Conservation (phyloP, 2,329 filamentous ascomycete genomes). For the Sordariomycetes sp. region DNA sequence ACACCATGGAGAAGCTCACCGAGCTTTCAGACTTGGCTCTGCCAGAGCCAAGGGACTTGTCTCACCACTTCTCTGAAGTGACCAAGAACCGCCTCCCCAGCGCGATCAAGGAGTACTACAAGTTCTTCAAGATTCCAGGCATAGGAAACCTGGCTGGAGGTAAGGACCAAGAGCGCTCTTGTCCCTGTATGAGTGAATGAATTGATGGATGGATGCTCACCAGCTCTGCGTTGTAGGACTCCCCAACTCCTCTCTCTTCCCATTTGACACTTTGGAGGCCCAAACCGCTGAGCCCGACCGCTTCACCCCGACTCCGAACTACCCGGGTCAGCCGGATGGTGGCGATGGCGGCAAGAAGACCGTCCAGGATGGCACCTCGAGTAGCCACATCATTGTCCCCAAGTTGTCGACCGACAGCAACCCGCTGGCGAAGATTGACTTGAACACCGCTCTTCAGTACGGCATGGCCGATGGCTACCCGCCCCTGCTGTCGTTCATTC, state of each 20-base stretch:
- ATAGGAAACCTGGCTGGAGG: slow-evolving; percentile 53
- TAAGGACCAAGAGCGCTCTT: slow-evolving; percentile 20
- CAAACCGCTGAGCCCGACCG: slow-evolving; percentile 64
- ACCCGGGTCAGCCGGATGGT: slow-evolving; percentile 24
- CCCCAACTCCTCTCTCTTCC: slow-evolving; percentile 73
- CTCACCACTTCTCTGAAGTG: slow-evolving; percentile 64
- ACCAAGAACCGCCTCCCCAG: slow-evolving; percentile 56
- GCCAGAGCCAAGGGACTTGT: slow-evolving; percentile 55
- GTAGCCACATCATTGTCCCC: slow-evolving; percentile 57
- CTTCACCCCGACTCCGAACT: slow-evolving; percentile 61
- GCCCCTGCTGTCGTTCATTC: slow-evolving; percentile 65
- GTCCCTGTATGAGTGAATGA: too few species aligned
- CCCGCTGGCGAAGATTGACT: slow-evolving; percentile 61
- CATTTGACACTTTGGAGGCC: slow-evolving; percentile 83
- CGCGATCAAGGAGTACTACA: slow-evolving; percentile 72
- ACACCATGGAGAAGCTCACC: neutral
- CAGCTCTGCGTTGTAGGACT: slow-evolving; percentile 42
- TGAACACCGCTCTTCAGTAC: slow-evolving; percentile 78
- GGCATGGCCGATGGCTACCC: slow-evolving; percentile 75
- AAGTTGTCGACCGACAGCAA: slow-evolving; percentile 50
- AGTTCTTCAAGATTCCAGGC: slow-evolving; percentile 62
- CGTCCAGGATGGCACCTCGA: slow-evolving; percentile 11
- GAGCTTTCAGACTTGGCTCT: neutral
- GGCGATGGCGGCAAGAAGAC: slow-evolving; percentile 18
- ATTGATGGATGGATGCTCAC: neutral